Evolutionary conservation across 2,329 filamentous ascomycete species (phyloP).

Genomic region (Colletotrichum spinosum): DNA sequence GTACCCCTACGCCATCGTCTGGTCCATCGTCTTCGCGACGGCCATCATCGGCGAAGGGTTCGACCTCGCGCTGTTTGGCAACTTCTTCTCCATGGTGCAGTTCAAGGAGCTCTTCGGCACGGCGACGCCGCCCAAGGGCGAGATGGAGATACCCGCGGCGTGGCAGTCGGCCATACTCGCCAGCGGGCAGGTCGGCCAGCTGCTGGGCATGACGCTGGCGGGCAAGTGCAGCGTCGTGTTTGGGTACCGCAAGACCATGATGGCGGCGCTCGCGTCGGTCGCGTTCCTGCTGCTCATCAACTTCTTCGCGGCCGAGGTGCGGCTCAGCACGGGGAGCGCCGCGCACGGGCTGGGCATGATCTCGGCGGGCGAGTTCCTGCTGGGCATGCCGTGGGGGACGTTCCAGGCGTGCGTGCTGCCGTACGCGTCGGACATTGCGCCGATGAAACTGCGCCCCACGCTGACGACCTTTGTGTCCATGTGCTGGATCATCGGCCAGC

Average conservation of each 20-base stretch:
- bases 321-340: conserved; percentile 47
- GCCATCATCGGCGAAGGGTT: conserved; percentile 41
- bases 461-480: conserved; percentile 53
- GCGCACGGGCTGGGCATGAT: conserved; percentile 44
- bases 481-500: conserved; percentile 54
- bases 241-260: conserved; percentile 32
- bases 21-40: conserved; percentile 37
- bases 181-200: conserved; percentile 18
- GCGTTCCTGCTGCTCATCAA: conserved; percentile 24
- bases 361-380: conserved; percentile 48
- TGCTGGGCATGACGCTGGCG: conserved; percentile 23
- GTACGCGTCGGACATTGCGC: conserved; percentile 51
- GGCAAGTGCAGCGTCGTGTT: conserved; percentile 17
- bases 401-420: conserved; percentile 50
- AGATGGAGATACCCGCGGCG: conserved; percentile 51
- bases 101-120: conserved; percentile 45
- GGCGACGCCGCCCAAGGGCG: conserved; percentile 36
- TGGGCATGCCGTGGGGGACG: conserved; percentile 49
- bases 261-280: conserved; percentile 14
- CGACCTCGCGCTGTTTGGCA: conserved; percentile 49
- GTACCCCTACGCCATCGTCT: conserved; percentile 30
- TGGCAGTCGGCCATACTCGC: conserved; percentile 53
- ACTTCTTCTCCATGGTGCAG: conserved; percentile 47
- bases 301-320: conserved; percentile 34
- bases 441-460: conserved; percentile 49